These are phyloP conservation scores for Fusarium sp. DNA, from an alignment of 2,329 filamentous ascomycete genomes.

Conservation along the genomic window DNA sequence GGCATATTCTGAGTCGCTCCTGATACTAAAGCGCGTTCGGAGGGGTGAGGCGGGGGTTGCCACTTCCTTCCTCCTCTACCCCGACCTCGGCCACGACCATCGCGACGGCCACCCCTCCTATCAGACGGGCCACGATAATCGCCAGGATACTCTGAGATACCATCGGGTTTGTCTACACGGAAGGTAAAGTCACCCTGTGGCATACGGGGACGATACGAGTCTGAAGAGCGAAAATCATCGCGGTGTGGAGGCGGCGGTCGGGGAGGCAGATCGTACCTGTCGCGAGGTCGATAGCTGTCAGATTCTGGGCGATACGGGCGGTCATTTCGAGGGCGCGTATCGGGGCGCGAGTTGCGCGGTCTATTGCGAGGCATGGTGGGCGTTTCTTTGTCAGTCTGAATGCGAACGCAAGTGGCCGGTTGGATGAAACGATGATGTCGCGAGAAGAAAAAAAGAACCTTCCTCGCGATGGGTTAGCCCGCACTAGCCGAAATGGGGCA, in stretches of 20 bases:
- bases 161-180: slow-evolving; percentile 64
- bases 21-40: slow-evolving; percentile 65
- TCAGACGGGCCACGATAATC: slow-evolving; percentile 37
- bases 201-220: slow-evolving; percentile 51
- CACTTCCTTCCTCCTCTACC: slow-evolving; percentile 52
- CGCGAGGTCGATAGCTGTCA: slow-evolving; percentile 51
- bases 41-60: slow-evolving; percentile 57
- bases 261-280: slow-evolving; percentile 39
- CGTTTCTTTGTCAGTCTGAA: background rate
- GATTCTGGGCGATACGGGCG: slow-evolving; percentile 42
- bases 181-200: slow-evolving; percentile 69
- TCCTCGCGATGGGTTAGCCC: slow-evolving; percentile 19
- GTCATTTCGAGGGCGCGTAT: slow-evolving; percentile 31
- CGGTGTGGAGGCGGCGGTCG: slow-evolving; percentile 31
- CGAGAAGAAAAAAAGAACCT: slow-evolving; percentile 41
- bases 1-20: slow-evolving; percentile 58
- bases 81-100: slow-evolving; percentile 45
- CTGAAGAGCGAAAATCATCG: slow-evolving; percentile 42
- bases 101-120: slow-evolving; percentile 43
- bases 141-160: slow-evolving; percentile 56
- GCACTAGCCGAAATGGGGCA: slow-evolving; percentile 12
- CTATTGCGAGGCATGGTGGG: slow-evolving; percentile 34
- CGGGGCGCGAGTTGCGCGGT: slow-evolving; percentile 28
- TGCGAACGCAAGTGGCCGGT: slow-evolving; percentile 14
- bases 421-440: slow-evolving; percentile 27